Base-by-base conservation (phyloP, 2,329 filamentous ascomycete species). In the Penicillium sp. region DNA sequence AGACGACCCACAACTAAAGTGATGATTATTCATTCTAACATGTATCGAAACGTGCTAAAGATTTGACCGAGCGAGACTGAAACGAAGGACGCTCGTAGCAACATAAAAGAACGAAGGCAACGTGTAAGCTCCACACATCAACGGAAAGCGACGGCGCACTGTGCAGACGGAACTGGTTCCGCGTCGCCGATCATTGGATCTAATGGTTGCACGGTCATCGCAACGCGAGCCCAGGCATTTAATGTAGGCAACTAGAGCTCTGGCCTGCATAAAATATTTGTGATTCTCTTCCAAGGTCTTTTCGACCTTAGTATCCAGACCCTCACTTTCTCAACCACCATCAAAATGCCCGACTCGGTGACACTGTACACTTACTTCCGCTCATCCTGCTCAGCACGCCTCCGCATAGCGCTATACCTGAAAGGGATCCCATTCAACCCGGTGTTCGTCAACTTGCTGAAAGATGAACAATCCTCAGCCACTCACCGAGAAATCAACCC, bases 301-400 rank as follows among this genome's bases (percentile, higher is more conserved):
- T 52, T 46, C 41, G 35, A 51, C 16, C 44, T 51, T 20, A 25
- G 20, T 43, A 46, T 5, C 16, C 16, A 39, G 8, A 6, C n/a
- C 20, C 24, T 41, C 22, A n/a, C 22, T 5, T 2, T 11, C 10
- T 44, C 20, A 31, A 44, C 16, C 28, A 40, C 16, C 28, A 40
- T 14, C 47, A 60, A 48, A 51, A 69, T 63, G 58, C 16, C 58
- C 45, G 50, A 56, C 31, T 55, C 53, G 54, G 50, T 69, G 42
- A 69, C 65, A 2, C 77, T 86, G 9, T 78, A 86, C 71, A 80
- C 76, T 54, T 86, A 84, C 70, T 85, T 81, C 69, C 76, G 81
- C 55, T 86, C 83, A 43, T 85, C 82, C 14, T 86, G 82, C 70
- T 81, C 82, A 1, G 82, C 79, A 0, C 79, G 84, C 11, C 71